Conservation (phyloP, 2,329 filamentous ascomycete species). For the Alternaria novae-zelandiae region DNA sequence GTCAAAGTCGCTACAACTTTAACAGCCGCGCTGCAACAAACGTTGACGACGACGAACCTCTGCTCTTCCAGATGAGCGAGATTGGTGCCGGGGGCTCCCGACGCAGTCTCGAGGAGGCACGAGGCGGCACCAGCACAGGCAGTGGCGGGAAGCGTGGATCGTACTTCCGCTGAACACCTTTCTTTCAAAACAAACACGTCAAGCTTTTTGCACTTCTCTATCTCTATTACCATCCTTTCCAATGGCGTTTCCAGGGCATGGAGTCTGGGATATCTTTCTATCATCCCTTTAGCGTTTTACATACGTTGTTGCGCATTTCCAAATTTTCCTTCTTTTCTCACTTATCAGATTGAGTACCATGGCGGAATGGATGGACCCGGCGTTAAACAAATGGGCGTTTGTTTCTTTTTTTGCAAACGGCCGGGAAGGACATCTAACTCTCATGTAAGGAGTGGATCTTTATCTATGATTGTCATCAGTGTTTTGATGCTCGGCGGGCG, state of each 20-base stretch:
- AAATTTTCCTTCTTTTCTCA: background rate
- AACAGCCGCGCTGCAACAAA: slow-evolving; percentile 49
- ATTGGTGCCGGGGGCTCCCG: slow-evolving; percentile 57
- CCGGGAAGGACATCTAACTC: slow-evolving; percentile 12
- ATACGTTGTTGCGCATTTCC: background rate
- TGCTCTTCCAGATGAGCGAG: slow-evolving; percentile 77
- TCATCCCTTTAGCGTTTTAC: background rate
- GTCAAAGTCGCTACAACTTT: slow-evolving; percentile 53
- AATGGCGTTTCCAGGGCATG: background rate
- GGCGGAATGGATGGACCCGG: slow-evolving; percentile 10
- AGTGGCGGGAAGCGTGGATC: slow-evolving; percentile 37
- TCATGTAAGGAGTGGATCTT: slow-evolving; percentile 8
- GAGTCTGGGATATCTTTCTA: background rate
- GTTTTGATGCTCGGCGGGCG: background rate
- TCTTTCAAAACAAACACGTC: background rate
- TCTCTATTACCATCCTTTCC: background rate
- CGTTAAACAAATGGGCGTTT: background rate
- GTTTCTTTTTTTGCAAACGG: background rate
- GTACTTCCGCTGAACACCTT: slow-evolving; percentile 12
- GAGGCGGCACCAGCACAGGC: slow-evolving; percentile 38
- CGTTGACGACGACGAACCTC: slow-evolving; percentile 69
- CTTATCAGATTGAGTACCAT: slow-evolving; percentile 14
- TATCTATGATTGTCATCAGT: background rate
- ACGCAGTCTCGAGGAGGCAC: slow-evolving; percentile 47
- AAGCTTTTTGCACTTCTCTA: background rate